phyloP scores from a whole-genome alignment of 805 yeast species.

The Cyberlindnera xylosilytica region DNA sequence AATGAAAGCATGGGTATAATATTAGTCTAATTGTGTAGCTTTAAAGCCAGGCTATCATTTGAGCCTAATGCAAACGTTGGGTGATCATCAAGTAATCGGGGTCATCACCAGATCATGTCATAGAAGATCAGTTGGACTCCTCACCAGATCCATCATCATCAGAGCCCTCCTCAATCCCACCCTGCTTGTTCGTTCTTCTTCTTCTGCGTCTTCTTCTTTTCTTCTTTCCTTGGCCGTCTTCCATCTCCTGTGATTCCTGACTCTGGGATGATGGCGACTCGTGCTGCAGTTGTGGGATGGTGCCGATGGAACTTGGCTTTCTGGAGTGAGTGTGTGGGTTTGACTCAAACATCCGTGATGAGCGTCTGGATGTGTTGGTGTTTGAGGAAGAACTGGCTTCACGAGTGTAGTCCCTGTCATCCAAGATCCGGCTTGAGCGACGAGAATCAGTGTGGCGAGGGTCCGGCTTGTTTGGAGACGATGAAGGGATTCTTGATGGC shows the following conservation, averaged over 20 bases:
- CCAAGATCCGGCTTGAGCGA: conserved; percentile 7
- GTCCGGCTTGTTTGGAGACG: conserved; percentile 1
- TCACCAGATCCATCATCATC: conserved; percentile 8
- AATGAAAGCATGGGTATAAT: too few relatives aligned
- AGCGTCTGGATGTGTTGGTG: conserved; percentile 7
- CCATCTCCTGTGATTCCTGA: not conserved
- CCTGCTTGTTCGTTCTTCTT: conserved; percentile 3
- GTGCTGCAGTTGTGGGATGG: not conserved
- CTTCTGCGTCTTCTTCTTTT: conserved; percentile 18
- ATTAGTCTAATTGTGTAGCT: too few relatives aligned
- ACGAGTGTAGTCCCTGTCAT: not conserved
- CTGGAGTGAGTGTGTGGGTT: not conserved
- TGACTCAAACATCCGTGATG: conserved; percentile 6
- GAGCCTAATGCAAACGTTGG: too few relatives aligned
- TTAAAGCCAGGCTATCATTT: too few relatives aligned
- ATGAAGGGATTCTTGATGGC: not conserved
- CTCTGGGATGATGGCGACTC: not conserved
- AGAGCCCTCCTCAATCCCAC: not conserved
- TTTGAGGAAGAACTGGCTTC: not conserved
- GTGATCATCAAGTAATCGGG: too few relatives aligned
- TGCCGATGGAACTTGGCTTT: too few relatives aligned
- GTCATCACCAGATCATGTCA: too few relatives aligned
- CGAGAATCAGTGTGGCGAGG: conserved; percentile 1
- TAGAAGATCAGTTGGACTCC: conserved; percentile 2
- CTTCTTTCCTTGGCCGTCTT: conserved; percentile 6